phyloP scores from a whole-genome alignment of 768 basidiomycete genomes.

The Cystobasidium onofrii region DNA sequence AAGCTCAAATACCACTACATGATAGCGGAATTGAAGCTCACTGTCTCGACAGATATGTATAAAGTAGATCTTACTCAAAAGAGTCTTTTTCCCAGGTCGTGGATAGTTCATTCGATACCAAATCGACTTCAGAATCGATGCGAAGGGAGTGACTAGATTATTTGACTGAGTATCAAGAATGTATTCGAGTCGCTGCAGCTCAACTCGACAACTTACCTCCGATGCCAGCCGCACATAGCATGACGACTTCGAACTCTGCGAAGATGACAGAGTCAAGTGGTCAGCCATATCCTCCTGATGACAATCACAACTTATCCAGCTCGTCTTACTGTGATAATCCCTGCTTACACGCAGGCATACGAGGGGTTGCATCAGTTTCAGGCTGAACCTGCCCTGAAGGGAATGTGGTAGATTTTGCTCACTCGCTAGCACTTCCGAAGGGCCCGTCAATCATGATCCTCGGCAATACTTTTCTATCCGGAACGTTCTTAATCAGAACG shows the following conservation, averaged over 20 bases:
- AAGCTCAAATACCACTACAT: no score
- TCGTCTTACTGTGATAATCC: constrained; percentile 17
- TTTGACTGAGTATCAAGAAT: no score
- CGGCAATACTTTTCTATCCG: constrained; percentile 66
- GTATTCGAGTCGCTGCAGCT: no score
- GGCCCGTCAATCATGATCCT: constrained; percentile 95
- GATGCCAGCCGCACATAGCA: constrained; percentile 88
- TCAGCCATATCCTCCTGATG: no score
- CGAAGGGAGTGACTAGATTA: constrained; percentile 71
- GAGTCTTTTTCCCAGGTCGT: constrained; percentile 56
- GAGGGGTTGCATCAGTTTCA: no score
- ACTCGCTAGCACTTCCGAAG: constrained; percentile 79
- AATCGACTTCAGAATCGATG: constrained; percentile 60
- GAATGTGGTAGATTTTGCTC: no score
- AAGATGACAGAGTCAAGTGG: constrained; percentile 31
- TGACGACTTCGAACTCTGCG: constrained; percentile 62
- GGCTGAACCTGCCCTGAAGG: no score
- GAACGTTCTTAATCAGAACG: constrained; percentile 59
- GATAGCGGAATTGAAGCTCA: neutral
- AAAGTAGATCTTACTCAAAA: constrained; percentile 65
- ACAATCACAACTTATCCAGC: no score
- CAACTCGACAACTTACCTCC: no score
- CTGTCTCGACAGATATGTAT: constrained; percentile 41
- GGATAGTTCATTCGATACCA: constrained; percentile 84
- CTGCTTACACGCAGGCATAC: neutral